Percentiles rank a stretch among this genome's conserved stretches.
Conservation (phyloP, 192 early-diverging fungal genomes). For the Backusella macrospora region DNA sequence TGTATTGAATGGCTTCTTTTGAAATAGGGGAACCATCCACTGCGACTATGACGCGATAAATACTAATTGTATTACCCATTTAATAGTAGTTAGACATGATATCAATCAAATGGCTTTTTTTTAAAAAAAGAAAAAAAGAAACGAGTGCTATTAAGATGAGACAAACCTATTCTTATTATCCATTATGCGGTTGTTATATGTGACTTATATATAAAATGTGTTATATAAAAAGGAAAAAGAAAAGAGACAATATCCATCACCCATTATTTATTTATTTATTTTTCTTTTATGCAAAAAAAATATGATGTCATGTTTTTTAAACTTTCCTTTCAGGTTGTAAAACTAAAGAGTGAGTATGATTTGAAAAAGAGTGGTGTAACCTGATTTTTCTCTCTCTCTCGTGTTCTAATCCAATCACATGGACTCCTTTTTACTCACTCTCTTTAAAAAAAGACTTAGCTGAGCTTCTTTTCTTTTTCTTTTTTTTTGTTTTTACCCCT, state of each 20-base stretch:
- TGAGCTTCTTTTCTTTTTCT: constrained; percentile 1
- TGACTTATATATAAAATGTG: too few species aligned
- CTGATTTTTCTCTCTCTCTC: background rate
- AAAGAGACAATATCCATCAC: too few species aligned
- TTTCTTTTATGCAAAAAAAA: constrained; percentile 5
- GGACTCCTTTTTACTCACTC: too few species aligned
- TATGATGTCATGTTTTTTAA: too few species aligned
- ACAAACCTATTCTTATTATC: too few species aligned
- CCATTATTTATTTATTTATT: too few species aligned
- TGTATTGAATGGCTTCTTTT: constrained; percentile 3
- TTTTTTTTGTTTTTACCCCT: background rate
- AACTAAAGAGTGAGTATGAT: background rate
- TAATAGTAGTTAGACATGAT: background rate
- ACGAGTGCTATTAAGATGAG: background rate
- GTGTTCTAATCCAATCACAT: background rate
- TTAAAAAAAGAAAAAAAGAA: too few species aligned
- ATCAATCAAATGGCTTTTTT: too few species aligned
- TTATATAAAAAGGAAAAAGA: too few species aligned
- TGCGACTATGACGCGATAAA: constrained; percentile 13
- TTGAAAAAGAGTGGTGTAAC: background rate
- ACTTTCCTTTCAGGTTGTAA: background rate
- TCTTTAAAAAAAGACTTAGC: too few species aligned
- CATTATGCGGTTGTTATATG: too few species aligned
- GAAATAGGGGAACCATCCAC: background rate
- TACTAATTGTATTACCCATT: too few species aligned